Percentiles rank a stretch among this genome's conserved stretches.
Conservation (phyloP, 2,329 filamentous ascomycete species). For the Alternaria postmessia region DNA sequence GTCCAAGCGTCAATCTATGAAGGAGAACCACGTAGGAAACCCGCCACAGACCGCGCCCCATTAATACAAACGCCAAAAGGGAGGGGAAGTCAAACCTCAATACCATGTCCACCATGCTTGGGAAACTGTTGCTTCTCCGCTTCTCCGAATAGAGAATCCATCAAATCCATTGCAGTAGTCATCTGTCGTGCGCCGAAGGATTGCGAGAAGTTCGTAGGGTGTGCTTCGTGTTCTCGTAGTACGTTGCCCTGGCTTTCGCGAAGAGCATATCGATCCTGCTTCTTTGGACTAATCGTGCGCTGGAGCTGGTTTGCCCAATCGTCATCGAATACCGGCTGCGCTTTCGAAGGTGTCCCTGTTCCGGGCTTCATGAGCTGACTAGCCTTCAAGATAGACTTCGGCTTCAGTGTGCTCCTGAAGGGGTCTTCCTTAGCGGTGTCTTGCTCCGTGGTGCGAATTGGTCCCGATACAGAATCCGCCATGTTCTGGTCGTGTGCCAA, state of each 20-base stretch:
- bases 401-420: constrained; percentile 48
- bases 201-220: constrained; percentile 43
- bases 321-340: constrained; percentile 68
- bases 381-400: constrained; percentile 60
- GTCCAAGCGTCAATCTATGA: constrained; percentile 43
- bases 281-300: constrained; percentile 91
- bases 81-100: constrained; percentile 83
- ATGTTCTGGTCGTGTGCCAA: constrained; percentile 74
- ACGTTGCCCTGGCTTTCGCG: constrained; percentile 69
- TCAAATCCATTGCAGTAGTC: constrained; percentile 89
- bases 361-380: constrained; percentile 41
- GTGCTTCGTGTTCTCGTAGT: constrained; percentile 58
- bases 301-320: constrained; percentile 95
- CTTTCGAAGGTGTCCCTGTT: constrained; percentile 63
- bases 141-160: constrained; percentile 90
- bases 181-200: constrained; percentile 66
- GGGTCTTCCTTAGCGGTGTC: constrained; percentile 50
- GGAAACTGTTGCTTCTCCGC: constrained; percentile 59
- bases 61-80: constrained; percentile 41
- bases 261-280: constrained; percentile 82
- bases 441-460: constrained; percentile 80
- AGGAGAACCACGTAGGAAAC: constrained; percentile 44
- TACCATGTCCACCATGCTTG: constrained; percentile 67
- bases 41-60: constrained; percentile 53
- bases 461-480: constrained; percentile 78